Evolutionary conservation across 441 rosid species (phyloP).

Genomic region (Mallotus repandus): DNA sequence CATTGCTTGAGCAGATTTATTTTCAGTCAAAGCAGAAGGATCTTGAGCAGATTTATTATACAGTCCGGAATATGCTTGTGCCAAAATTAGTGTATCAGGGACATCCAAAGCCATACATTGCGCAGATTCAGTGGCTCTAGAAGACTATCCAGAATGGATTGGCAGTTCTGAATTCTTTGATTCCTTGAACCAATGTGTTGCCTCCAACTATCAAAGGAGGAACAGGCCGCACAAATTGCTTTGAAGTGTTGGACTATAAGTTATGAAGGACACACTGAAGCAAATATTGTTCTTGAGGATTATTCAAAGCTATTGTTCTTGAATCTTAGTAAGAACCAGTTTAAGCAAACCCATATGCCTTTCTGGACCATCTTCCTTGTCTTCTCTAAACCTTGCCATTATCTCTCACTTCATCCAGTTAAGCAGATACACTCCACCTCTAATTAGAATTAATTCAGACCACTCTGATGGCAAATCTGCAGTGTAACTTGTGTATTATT

Average conservation of each 20-base stretch:
- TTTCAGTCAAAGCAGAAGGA: constrained; percentile 50
- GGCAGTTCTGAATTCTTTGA: constrained; percentile 57
- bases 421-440: neutral
- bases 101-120: constrained; percentile 35
- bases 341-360: constrained; percentile 59
- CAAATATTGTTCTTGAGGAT: too few relatives aligned
- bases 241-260: constrained; percentile 50
- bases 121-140: constrained; percentile 52
- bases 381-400: constrained; percentile 35
- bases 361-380: constrained; percentile 56
- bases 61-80: constrained; percentile 50
- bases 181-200: constrained; percentile 57
- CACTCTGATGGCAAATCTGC: neutral
- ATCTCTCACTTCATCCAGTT: constrained; percentile 5
- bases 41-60: too few relatives aligned
- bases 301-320: too few relatives aligned
- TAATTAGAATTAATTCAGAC: neutral
- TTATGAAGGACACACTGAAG: constrained; percentile 72
- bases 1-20: constrained; percentile 66
- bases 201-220: constrained; percentile 72
- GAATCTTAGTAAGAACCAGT: constrained; percentile 35
- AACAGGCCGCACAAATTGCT: constrained; percentile 47
- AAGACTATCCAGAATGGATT: constrained; percentile 49
- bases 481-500: neutral
- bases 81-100: constrained; percentile 57